Conservation (phyloP, 2,329 filamentous ascomycete genomes). For the Cytospora chrysosperma region DNA sequence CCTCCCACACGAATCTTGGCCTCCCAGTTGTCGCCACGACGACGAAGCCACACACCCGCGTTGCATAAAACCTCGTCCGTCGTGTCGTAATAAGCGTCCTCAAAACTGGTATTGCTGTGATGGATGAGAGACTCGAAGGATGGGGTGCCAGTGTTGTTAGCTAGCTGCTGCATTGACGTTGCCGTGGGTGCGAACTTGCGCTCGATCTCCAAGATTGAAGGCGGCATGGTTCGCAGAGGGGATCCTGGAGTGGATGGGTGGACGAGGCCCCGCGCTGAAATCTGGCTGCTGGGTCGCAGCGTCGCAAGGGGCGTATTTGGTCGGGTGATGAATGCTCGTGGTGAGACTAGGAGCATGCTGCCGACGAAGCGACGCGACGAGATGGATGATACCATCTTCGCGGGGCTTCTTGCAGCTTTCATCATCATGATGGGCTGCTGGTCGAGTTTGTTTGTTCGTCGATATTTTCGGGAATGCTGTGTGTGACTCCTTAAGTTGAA, state of each 20-base stretch:
- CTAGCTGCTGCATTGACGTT: conserved; percentile 1
- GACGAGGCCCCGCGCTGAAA: background rate
- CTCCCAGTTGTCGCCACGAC: conserved; percentile 4
- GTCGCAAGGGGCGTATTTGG: background rate
- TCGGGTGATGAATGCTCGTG: background rate
- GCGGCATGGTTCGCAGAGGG: background rate
- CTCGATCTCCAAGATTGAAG: background rate
- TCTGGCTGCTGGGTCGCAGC: background rate
- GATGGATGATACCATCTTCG: background rate
- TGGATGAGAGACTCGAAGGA: background rate
- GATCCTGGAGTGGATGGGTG: background rate
- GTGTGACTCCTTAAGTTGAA: background rate
- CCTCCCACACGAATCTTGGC: conserved; percentile 5
- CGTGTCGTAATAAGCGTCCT: conserved; percentile 8
- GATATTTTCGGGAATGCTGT: background rate
- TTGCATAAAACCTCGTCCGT: background rate
- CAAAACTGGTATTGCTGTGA: background rate
- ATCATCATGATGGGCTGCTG: background rate
- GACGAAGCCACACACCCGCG: conserved; percentile 1
- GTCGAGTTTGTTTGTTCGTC: background rate
- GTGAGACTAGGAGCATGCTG: background rate
- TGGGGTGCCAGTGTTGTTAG: background rate
- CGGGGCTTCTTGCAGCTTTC: background rate
- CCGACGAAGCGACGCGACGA: background rate
- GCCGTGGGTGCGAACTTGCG: conserved; percentile 3